A percentile compares a stretch with the other conserved stretches of the same genome.
phyloP scores from a whole-genome alignment of 768 basidiomycete species.

The Hericium rajendrae region DNA sequence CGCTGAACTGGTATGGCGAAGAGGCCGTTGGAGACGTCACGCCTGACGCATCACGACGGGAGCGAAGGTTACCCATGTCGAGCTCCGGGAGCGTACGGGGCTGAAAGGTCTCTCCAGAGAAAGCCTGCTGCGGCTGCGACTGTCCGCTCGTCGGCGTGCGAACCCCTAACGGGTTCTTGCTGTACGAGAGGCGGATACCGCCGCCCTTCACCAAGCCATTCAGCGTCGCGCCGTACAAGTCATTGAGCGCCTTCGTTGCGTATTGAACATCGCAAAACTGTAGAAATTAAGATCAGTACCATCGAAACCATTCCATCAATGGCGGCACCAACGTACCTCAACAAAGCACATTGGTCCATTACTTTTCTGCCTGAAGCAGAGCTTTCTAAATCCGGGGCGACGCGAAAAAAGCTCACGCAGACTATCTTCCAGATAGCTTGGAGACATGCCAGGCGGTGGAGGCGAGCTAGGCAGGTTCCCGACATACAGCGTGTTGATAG shows the following conservation, averaged over 20 bases:
- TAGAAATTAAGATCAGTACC: not conserved
- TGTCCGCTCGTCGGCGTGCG: conserved; percentile 51
- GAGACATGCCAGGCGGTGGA: conserved; percentile 59
- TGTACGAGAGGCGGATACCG: conserved; percentile 94
- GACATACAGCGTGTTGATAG: conserved; percentile 99
- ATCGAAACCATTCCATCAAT: not conserved
- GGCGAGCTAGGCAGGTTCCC: conserved; percentile 87
- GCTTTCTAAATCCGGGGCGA: conserved; percentile 79
- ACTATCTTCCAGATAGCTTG: conserved; percentile 79
- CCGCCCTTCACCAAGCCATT: conserved; percentile 88
- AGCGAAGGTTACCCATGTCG: conserved; percentile 14
- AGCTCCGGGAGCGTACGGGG: conserved; percentile 13
- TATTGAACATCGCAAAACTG: conserved; percentile 86
- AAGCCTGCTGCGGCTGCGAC: conserved; percentile 18
- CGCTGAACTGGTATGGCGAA: conserved; percentile 24
- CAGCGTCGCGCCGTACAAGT: conserved; percentile 86
- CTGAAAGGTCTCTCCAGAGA: conserved; percentile 9
- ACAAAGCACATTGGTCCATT: conserved; percentile 99
- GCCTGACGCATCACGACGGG: conserved; percentile 20
- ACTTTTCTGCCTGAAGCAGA: conserved; percentile 92
- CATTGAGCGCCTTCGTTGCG: conserved; percentile 81
- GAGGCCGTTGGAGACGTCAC: conserved; percentile 22
- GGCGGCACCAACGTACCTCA: conserved; percentile 45
- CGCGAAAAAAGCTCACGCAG: conserved; percentile 73
- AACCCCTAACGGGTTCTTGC: conserved; percentile 95